These are phyloP conservation scores for Juglanconis oblonga DNA, from an alignment of 2,329 filamentous ascomycete genomes.

Conservation along the genomic window DNA sequence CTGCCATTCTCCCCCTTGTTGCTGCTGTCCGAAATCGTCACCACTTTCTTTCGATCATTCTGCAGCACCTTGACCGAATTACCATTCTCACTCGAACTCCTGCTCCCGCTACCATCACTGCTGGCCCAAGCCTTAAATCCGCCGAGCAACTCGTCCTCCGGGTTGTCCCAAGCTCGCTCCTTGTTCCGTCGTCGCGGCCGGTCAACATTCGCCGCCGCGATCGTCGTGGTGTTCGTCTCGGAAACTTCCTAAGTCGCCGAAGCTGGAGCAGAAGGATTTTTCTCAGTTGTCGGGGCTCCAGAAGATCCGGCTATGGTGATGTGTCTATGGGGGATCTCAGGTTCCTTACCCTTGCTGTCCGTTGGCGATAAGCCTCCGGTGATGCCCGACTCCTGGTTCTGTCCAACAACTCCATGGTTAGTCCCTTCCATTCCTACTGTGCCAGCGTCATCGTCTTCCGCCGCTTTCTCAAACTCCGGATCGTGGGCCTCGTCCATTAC, in stretches of 20 bases:
- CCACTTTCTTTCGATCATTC: neutral
- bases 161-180: constrained; percentile 1
- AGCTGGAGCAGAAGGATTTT: constrained; percentile 7
- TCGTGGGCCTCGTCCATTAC: constrained; percentile 27
- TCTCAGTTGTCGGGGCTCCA: constrained; percentile 15
- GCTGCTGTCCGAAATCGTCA: neutral
- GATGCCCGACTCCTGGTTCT: constrained; percentile 36
- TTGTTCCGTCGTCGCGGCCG: neutral
- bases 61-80: neutral
- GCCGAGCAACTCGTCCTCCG: constrained; percentile 12
- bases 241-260: constrained; percentile 13
- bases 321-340: neutral
- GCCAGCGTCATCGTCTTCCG: constrained; percentile 9
- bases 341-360: constrained; percentile 17
- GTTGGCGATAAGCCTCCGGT: constrained; percentile 31
- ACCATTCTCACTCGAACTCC: neutral
- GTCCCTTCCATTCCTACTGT: constrained; percentile 19
- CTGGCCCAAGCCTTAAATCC: constrained; percentile 10
- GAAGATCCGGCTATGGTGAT: constrained; percentile 8
- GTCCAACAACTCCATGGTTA: constrained; percentile 9
- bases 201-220: neutral
- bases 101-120: neutral
- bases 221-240: constrained; percentile 4
- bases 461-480: constrained; percentile 22
- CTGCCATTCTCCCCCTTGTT: neutral